Conservation (phyloP, 306 rosid species). For the Cucumis melo region DNA sequence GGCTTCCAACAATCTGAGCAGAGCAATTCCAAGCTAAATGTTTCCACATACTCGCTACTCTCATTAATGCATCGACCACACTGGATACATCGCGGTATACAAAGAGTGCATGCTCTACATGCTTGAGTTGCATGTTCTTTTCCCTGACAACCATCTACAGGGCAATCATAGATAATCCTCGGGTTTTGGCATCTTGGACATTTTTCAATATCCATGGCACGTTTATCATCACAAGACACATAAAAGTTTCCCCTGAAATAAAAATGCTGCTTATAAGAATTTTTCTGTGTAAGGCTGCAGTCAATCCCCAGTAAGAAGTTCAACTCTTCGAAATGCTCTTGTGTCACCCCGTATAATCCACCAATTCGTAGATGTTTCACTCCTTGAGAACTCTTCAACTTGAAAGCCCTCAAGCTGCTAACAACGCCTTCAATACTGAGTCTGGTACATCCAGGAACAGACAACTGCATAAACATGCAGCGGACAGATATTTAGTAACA, state of each 20-base stretch:
- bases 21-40: slow-evolving; percentile 65
- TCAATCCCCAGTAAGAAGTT: slow-evolving; percentile 35
- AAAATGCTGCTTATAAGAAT: slow-evolving; percentile 40
- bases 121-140: slow-evolving; percentile 25
- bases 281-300: slow-evolving; percentile 21
- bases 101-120: slow-evolving; percentile 77
- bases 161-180: slow-evolving; percentile 88
- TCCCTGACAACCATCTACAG: slow-evolving; percentile 52
- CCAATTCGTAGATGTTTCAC: slow-evolving; percentile 50
- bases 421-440: slow-evolving; percentile 47
- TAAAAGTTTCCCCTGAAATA: slow-evolving; percentile 53
- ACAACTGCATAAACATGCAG: slow-evolving; percentile 27
- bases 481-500: neutral
- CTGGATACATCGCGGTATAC: slow-evolving; percentile 63
- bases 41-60: slow-evolving; percentile 69
- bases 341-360: slow-evolving; percentile 43
- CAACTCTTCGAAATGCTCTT: slow-evolving; percentile 43
- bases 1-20: slow-evolving; percentile 54
- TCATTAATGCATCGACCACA: slow-evolving; percentile 77
- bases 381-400: slow-evolving; percentile 25
- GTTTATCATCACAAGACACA: slow-evolving; percentile 55
- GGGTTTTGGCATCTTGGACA: slow-evolving; percentile 72
- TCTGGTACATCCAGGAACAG: slow-evolving; percentile 56
- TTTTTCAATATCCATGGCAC: slow-evolving; percentile 55
- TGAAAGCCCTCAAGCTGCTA: slow-evolving; percentile 29